A percentile compares a stretch with the other conserved stretches of the same genome.
These are phyloP conservation scores for Colletotrichum gloeosporioides DNA, from an alignment of 2,329 filamentous ascomycete genomes.

Conservation along the genomic window DNA sequence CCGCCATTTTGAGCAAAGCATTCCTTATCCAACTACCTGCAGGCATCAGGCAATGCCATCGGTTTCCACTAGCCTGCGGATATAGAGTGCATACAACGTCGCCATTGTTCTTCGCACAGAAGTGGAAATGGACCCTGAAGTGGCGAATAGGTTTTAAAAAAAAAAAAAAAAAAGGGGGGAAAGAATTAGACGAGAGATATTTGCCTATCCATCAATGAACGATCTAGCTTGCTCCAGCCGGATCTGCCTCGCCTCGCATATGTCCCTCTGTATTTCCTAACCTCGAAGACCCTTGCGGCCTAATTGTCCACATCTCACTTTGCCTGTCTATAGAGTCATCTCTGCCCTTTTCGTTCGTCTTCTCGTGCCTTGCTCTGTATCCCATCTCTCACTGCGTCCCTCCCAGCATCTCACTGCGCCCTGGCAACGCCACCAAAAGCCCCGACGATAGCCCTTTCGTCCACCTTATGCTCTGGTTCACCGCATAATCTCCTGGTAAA, in stretches of 20 bases:
- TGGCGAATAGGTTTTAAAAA: background rate
- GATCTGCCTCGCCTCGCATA: background rate
- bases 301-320: background rate
- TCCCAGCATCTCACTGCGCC: background rate
- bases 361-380: background rate
- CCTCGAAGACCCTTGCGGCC: background rate
- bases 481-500: slow-evolving; percentile 95
- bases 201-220: slow-evolving; percentile 4
- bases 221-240: background rate
- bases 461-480: slow-evolving; percentile 28
- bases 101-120: background rate
- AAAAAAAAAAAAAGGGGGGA: background rate
- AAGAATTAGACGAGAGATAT: background rate
- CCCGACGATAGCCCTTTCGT: background rate
- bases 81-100: background rate
- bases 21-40: background rate
- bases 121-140: background rate
- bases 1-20: background rate
- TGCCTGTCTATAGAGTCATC: background rate
- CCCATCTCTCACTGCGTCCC: background rate
- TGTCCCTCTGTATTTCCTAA: slow-evolving; percentile 8
- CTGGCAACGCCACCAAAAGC: background rate
- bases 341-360: background rate
- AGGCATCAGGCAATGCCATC: background rate
- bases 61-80: background rate